Base-by-base conservation (phyloP, 2,329 filamentous ascomycete genomes). In the Nakataea oryzae region DNA sequence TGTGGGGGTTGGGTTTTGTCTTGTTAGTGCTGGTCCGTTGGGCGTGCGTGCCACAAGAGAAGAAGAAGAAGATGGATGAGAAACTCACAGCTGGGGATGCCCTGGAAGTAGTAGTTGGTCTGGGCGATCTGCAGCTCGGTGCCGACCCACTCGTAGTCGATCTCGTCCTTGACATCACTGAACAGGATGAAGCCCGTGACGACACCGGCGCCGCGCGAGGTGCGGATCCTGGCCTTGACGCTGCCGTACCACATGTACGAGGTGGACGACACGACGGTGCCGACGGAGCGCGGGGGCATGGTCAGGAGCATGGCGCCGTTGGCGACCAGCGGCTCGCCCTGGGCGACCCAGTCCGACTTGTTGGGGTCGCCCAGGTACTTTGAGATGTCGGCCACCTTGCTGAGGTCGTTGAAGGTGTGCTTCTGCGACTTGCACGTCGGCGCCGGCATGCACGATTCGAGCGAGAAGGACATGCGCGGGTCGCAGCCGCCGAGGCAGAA, bases 201-300 rank as follows among this genome's bases (percentile, higher is more conserved):
- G 27, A 99, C 95, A 81, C 95, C 95, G 57, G 81, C 78, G 63
- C 92, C 93, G 70, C 90, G 87, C 66, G 88, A 89, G 0, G 92
- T 93, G 81, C 91, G 95, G 74, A 97, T 80, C 62, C 79, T 89
- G 62, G 91, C 91, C 74, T 88, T 89, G 70, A 96, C 87, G 75
- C 90, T 96, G 71, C 95, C 95, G 75, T 97, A 99, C 95, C 95
- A 97, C 76, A 99, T 87, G 76, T 97, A 97, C 67, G 86, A 81
- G 63, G 91, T 93, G 9, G 84, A 81, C 66, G 92, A 89, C 62
- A 99, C 77, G 57, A 99, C 85, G 12, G 95, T 97, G 62, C 95
- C 95, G 54, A 91, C 89, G 41, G 89, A 93, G 68, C 88, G 83
- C 66, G 88, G 84, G 55, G 90, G 86, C 93, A 99, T 96, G 67